These are phyloP conservation scores for Letharia lupina DNA, from an alignment of 495 filamentous ascomycete species.

Conservation along the genomic window DNA sequence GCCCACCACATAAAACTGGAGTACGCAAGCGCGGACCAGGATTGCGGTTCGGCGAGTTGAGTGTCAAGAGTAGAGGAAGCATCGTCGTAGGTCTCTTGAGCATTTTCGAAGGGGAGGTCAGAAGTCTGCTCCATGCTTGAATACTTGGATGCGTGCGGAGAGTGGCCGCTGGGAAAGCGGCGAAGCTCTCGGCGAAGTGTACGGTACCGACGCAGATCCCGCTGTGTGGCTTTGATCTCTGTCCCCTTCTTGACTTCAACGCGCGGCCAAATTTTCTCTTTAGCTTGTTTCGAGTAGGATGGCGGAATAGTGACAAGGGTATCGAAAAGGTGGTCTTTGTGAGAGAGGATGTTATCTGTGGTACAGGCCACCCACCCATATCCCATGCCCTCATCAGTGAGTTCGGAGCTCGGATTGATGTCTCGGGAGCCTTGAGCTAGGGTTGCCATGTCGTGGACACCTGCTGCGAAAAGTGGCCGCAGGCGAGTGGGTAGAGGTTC, in stretches of 20 bases:
- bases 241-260: conserved; percentile 55
- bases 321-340: conserved; percentile 81
- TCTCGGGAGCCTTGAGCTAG: conserved; percentile 46
- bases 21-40: conserved; percentile 88
- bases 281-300: conserved; percentile 46
- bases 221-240: conserved; percentile 77
- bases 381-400: conserved; percentile 39
- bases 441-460: conserved; percentile 78
- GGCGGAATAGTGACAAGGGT: conserved; percentile 73
- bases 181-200: conserved; percentile 61
- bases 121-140: background rate
- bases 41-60: conserved; percentile 61
- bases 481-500: conserved; percentile 49
- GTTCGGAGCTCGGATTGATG: conserved; percentile 17
- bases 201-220: conserved; percentile 73
- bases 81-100: conserved; percentile 29
- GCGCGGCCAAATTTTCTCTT: conserved; percentile 60
- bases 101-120: conserved; percentile 6
- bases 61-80: conserved; percentile 32
- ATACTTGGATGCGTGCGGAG: conserved; percentile 39
- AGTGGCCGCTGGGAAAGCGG: conserved; percentile 35
- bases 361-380: conserved; percentile 88
- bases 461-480: conserved; percentile 81
- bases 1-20: conserved; percentile 98
- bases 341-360: conserved; percentile 80